Evolutionary conservation across 495 filamentous ascomycete species (phyloP).

Genomic region (Talaromyces proteolyticus): DNA sequence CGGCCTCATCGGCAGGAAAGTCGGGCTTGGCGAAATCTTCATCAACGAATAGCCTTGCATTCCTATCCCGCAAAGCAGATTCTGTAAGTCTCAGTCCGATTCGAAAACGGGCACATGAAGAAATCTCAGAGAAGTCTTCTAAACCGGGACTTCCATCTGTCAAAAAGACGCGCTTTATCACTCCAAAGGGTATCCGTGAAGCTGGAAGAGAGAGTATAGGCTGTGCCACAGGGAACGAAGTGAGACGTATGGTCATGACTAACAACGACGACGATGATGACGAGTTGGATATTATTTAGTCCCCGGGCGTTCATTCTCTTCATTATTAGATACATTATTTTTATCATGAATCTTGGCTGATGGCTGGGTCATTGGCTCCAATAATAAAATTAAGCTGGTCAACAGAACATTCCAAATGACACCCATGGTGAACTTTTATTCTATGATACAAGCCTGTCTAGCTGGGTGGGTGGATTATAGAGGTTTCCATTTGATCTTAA

Average conservation of each 20-base stretch:
- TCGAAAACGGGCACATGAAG: conserved; percentile 53
- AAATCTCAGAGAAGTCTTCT: conserved; percentile 28
- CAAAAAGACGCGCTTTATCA: conserved; percentile 83
- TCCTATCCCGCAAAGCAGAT: conserved; percentile 24
- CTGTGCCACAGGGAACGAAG: conserved; percentile 29
- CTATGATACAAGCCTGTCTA: too few species aligned
- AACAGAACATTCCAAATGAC: too few species aligned
- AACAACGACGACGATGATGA: conserved; percentile 38
- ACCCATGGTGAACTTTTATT: too few species aligned
- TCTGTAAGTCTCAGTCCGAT: conserved; percentile 64
- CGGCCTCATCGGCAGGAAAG: conserved; percentile 8
- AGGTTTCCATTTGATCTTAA: too few species aligned
- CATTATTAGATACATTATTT: too few species aligned
- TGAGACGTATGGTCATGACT: conserved; percentile 19
- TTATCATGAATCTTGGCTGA: too few species aligned
- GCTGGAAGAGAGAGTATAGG: conserved; percentile 72
- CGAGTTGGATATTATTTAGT: conserved; percentile 51
- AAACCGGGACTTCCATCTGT: conserved; percentile 16
- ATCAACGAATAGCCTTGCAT: neutral
- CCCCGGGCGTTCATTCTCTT: too few species aligned
- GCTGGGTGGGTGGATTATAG: too few species aligned
- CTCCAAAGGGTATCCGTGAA: conserved; percentile 67
- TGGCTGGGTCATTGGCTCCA: too few species aligned
- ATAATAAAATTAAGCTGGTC: too few species aligned
- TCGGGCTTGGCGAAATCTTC: neutral